Evolutionary conservation across 2,329 filamentous ascomycete species (phyloP).

Genomic region (Nigrograna mackinnonii): DNA sequence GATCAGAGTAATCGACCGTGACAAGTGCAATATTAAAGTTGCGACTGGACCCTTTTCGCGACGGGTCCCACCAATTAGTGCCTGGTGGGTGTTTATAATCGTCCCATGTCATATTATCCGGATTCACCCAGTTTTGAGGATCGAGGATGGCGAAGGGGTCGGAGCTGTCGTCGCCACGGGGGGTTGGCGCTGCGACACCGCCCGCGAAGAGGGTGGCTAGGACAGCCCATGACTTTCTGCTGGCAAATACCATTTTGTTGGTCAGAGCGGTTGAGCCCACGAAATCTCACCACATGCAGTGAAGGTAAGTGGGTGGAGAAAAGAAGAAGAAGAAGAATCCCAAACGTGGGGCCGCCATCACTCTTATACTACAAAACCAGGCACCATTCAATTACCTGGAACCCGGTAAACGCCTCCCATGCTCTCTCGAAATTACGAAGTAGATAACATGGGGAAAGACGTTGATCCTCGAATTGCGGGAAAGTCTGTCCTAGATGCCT

Average conservation of each 20-base stretch:
- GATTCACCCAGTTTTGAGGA: constrained; percentile 57
- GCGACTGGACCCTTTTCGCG: constrained; percentile 47
- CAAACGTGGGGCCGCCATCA: too few species aligned
- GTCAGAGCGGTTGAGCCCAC: too few species aligned
- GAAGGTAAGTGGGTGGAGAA: neutral
- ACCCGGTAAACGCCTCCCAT: too few species aligned
- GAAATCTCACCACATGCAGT: too few species aligned
- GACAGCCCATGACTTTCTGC: constrained; percentile 1
- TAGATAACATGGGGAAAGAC: too few species aligned
- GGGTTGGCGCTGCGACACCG: constrained; percentile 5
- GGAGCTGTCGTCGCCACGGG: constrained; percentile 1
- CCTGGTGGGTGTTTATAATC: constrained; percentile 53
- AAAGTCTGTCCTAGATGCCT: too few species aligned
- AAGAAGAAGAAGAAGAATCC: neutral
- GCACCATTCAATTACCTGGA: too few species aligned
- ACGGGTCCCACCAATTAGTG: constrained; percentile 53
- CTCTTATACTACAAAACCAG: too few species aligned
- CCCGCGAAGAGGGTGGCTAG: constrained; percentile 1
- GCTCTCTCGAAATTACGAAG: too few species aligned
- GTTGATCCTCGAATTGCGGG: too few species aligned
- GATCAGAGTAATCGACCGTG: constrained; percentile 56
- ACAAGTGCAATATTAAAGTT: constrained; percentile 63
- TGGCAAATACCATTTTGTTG: neutral
- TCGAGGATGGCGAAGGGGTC: constrained; percentile 56
- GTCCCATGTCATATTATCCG: constrained; percentile 58